phyloP scores from a whole-genome alignment of 2,329 filamentous ascomycete genomes.

The Fusarium armeniacum region DNA sequence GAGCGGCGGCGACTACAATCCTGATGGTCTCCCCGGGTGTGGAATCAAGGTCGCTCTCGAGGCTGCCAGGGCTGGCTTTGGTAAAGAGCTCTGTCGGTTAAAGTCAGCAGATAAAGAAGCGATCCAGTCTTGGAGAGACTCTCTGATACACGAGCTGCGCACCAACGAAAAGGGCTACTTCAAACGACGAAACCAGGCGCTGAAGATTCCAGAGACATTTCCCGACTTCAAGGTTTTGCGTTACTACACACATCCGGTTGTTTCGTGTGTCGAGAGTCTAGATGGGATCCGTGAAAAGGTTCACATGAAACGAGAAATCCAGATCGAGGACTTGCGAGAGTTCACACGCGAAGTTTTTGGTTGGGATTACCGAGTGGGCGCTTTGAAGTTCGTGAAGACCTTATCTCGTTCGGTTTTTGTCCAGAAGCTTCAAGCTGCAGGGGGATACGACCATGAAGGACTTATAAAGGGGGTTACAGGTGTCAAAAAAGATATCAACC shows the following conservation, averaged over 20 bases:
- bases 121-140: conserved; percentile 78
- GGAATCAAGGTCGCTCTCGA: conserved; percentile 91
- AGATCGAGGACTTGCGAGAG: conserved; percentile 70
- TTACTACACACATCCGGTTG: conserved; percentile 89
- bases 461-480: conserved; percentile 77
- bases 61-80: conserved; percentile 90
- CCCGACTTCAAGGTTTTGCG: conserved; percentile 83
- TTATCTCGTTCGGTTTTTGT: conserved; percentile 82
- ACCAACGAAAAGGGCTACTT: conserved; percentile 90
- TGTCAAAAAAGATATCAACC: conserved; percentile 77
- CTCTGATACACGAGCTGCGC: conserved; percentile 79
- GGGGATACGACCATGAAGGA: conserved; percentile 54
- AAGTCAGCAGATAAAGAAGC: conserved; percentile 70
- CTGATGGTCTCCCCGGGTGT: conserved; percentile 88
- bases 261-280: conserved; percentile 73
- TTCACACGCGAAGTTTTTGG: conserved; percentile 87
- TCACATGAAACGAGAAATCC: conserved; percentile 44
- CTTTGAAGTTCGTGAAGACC: conserved; percentile 85
- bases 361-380: conserved; percentile 84
- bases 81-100: conserved; percentile 77
- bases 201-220: conserved; percentile 84
- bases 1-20: conserved; percentile 94
- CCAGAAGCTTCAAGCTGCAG: conserved; percentile 62
- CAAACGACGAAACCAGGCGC: conserved; percentile 77
- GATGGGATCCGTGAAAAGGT: conserved; percentile 49